Base-by-base conservation (phyloP, 164 flowering plant species). In the Nelumbo lutea region DNA sequence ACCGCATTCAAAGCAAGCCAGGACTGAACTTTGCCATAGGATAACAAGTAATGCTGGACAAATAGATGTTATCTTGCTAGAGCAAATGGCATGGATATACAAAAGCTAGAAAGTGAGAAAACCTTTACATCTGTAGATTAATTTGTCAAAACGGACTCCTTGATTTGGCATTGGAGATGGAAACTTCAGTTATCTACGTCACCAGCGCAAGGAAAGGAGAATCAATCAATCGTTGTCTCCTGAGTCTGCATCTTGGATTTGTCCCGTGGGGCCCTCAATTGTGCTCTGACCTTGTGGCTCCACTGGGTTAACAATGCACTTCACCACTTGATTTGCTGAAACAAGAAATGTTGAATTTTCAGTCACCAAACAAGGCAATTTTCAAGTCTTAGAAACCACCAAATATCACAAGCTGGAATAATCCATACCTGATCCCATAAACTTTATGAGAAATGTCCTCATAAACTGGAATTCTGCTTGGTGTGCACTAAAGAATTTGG, bases 391-490 rank as follows among this genome's bases (percentile, higher is more conserved):
- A 15, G 42, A 66, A 56, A 50, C 11, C 15, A 44, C 44, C 60
- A 2, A 10, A 40, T 50, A 50, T 50, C 14, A 1, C n/a, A 9
- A 62, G 8, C 2, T 9, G 15, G 27, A 58, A 46, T 7, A 42
- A 6, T 14, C 38, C 38, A 44, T 71, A 86, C 91, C 86, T 80
- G 88, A 70, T 39, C 67, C 68, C 41, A 70, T 2, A 45, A 79
- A 64, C 67, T 74, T 87, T 57, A 45, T 15, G 2, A 85, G 0
- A 50, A 83, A 9, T 10, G 76, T 51, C 76, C 59, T 83, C 9
- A 72, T 79, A 71, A 77, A 78, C 63, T 80, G 82, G 48, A 86
- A 59, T 73, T 88, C 91, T 59, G 72, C 72, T 73, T 81, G 82
- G 78, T 87, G 84, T 14, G 74, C 66, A 60, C 72, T 80, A 11